Conservation (phyloP, 2,329 filamentous ascomycete genomes). For the Alternaria novae-zelandiae region DNA sequence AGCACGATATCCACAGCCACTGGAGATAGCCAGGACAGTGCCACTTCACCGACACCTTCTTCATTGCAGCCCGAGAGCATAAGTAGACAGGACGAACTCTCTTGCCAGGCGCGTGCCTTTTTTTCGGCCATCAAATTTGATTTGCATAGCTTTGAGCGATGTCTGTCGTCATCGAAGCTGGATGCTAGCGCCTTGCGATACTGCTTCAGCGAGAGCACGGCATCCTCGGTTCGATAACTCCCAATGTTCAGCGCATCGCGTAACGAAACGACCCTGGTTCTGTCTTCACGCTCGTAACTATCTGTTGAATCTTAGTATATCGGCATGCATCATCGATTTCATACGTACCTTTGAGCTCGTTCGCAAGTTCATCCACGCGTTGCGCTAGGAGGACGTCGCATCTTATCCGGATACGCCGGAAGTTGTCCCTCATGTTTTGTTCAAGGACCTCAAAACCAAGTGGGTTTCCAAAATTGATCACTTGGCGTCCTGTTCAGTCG, state of each 20-base stretch:
- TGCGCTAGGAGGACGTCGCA: background rate
- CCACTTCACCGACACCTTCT: background rate
- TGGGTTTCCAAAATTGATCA: background rate
- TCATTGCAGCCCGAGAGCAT: slow-evolving; percentile 9
- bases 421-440: background rate
- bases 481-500: background rate
- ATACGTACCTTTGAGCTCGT: background rate
- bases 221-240: background rate
- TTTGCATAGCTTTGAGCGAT: background rate
- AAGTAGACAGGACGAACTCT: background rate
- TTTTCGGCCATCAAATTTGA: background rate
- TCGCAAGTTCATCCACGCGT: background rate
- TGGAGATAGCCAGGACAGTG: slow-evolving; percentile 12
- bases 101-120: background rate
- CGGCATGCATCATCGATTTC: background rate
- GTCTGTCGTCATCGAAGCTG: background rate
- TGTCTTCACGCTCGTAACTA: background rate
- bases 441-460: background rate
- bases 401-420: background rate
- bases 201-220: background rate
- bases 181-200: background rate
- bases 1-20: slow-evolving; percentile 5
- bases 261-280: background rate
- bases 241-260: background rate
- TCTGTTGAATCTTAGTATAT: background rate